Percentiles rank a stretch among this genome's conserved stretches.
phyloP scores from a whole-genome alignment of 1,284 basidiomycete species.

The Fistulinella staudtii region DNA sequence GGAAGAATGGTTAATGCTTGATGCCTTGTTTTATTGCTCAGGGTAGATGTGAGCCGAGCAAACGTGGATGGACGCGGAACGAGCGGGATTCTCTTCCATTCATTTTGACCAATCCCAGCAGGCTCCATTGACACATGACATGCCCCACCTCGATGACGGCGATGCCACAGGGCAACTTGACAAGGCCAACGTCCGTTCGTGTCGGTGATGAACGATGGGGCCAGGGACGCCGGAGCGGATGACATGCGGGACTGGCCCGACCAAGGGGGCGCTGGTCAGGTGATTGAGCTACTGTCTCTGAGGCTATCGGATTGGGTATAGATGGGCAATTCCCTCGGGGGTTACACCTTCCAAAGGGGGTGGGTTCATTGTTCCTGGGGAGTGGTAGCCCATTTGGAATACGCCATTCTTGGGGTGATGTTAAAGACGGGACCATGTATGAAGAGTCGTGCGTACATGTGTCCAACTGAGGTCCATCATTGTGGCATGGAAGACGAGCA shows the following conservation, averaged over 20 bases:
- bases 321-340: conserved; percentile 16
- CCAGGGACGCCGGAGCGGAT: neutral
- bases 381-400: neutral
- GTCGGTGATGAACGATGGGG: neutral
- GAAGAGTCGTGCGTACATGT: too few species aligned
- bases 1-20: conserved; percentile 4
- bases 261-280: neutral
- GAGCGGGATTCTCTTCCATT: conserved; percentile 21
- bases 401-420: conserved; percentile 14
- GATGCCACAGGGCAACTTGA: too few species aligned
- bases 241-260: neutral
- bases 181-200: neutral
- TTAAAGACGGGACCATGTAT: conserved; percentile 6
- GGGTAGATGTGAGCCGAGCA: conserved; percentile 19
- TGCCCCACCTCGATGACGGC: neutral
- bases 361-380: conserved; percentile 2
- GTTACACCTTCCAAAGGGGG: conserved; percentile 16
- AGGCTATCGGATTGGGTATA: conserved; percentile 8
- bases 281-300: conserved; percentile 13
- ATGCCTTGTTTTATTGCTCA: conserved; percentile 14
- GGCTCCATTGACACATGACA: conserved; percentile 3
- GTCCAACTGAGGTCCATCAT: conserved; percentile 6
- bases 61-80: conserved; percentile 11
- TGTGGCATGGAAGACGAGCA: conserved; percentile 19
- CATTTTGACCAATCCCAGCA: conserved; percentile 5